phyloP scores from a whole-genome alignment of 768 basidiomycete species.

The Tricholoma sp. region DNA sequence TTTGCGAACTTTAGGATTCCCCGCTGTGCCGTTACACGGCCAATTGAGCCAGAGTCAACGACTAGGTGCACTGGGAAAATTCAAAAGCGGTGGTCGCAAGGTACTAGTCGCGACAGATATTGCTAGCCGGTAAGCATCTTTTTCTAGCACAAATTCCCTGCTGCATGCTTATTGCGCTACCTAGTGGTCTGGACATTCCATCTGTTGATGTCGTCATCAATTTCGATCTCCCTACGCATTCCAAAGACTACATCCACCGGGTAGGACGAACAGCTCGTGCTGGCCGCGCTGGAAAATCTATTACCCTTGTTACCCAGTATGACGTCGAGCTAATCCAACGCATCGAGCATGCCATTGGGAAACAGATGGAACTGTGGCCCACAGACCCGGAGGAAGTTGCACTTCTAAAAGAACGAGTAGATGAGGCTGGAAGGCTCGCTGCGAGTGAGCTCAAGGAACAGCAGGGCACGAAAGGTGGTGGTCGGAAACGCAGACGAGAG shows the following conservation, averaged over 20 bases:
- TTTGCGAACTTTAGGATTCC: constrained; percentile 85
- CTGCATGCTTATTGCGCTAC: background rate
- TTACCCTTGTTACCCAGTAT: constrained; percentile 98
- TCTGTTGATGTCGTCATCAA: constrained; percentile 96
- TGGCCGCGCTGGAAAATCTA: constrained; percentile 93
- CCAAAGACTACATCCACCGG: constrained; percentile 98
- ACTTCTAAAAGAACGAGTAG: constrained; percentile 81
- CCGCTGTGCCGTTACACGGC: constrained; percentile 94
- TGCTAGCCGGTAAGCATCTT: constrained; percentile 69
- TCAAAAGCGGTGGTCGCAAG: constrained; percentile 89
- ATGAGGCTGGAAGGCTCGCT: constrained; percentile 78
- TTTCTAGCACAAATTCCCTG: background rate
- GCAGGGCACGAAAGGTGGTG: constrained; percentile 42
- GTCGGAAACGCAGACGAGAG: constrained; percentile 40
- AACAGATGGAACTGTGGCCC: constrained; percentile 87
- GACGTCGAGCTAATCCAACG: constrained; percentile 95
- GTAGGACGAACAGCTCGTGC: constrained; percentile 98
- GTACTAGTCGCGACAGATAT: constrained; percentile 96
- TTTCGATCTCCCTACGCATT: constrained; percentile 95
- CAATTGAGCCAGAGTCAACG: constrained; percentile 92
- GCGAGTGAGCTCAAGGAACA: constrained; percentile 82
- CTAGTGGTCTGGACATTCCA: constrained; percentile 91
- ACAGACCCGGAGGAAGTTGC: constrained; percentile 87
- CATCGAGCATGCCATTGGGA: constrained; percentile 88
- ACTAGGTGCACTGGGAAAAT: constrained; percentile 89